Evolutionary conservation across 192 early-diverging fungal genomes (phyloP).

Genomic region (Gaertneriomyces sp.): DNA sequence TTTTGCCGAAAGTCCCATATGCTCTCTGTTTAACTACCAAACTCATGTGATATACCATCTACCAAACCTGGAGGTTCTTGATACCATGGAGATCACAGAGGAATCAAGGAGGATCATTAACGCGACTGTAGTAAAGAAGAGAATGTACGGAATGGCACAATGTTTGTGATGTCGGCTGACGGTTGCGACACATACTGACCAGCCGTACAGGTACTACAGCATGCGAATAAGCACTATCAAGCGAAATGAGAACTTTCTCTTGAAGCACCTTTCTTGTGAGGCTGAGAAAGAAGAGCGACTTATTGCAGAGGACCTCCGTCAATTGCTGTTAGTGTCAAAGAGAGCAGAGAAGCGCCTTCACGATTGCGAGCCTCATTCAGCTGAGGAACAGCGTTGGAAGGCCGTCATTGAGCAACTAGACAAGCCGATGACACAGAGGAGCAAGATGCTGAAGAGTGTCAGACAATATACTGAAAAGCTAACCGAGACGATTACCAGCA

Average conservation of each 20-base stretch:
- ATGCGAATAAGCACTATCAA: constrained; percentile 60
- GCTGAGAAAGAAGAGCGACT: constrained; percentile 14
- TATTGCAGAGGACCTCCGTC: constrained; percentile 31
- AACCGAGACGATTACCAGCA: constrained; percentile 33
- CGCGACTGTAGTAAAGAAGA: constrained; percentile 58
- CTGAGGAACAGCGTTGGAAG: too few relatives aligned
- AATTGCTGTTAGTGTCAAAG: constrained; percentile 27
- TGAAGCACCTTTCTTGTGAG: constrained; percentile 36
- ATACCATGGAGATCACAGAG: constrained; percentile 56
- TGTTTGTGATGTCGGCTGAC: background rate
- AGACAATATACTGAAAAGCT: constrained; percentile 32
- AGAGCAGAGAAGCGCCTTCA: constrained; percentile 35
- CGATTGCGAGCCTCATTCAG: constrained; percentile 11
- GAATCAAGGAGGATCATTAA: constrained; percentile 52
- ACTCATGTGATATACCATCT: constrained; percentile 61
- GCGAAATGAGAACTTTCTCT: constrained; percentile 54
- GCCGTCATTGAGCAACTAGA: too few relatives aligned
- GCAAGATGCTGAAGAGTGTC: too few relatives aligned
- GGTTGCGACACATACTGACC: constrained; percentile 6
- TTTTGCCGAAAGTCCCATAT: constrained; percentile 58
- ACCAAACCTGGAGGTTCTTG: constrained; percentile 43
- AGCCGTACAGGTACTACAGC: constrained; percentile 53
- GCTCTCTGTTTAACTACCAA: constrained; percentile 57
- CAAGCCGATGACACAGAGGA: too few relatives aligned
- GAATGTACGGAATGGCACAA: constrained; percentile 42